A percentile compares a stretch with the other conserved stretches of the same genome.
phyloP scores from a whole-genome alignment of 345 rosid species.

The Eucalyptus sp. region DNA sequence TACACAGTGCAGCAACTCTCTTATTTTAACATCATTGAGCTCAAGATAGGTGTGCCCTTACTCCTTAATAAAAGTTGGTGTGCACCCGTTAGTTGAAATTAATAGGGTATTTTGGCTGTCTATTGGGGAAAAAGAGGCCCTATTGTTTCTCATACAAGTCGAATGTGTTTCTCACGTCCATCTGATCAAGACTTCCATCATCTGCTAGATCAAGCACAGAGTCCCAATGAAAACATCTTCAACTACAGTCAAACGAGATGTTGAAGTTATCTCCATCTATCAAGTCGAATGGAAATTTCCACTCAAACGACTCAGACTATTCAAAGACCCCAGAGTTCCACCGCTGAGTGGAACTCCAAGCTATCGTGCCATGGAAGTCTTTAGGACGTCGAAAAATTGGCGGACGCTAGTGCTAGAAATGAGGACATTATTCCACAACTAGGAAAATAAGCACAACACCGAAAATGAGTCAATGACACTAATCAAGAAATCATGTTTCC shows the following conservation, averaged over 20 bases:
- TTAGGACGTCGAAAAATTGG: too few relatives aligned
- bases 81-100: conserved; percentile 13
- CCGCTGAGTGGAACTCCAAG: too few relatives aligned
- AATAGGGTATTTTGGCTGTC: conserved; percentile 28
- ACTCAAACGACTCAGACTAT: background rate
- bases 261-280: background rate
- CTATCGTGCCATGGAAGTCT: too few relatives aligned
- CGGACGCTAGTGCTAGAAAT: too few relatives aligned
- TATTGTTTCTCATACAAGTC: background rate
- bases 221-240: background rate
- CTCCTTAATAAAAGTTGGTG: background rate
- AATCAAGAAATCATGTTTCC: too few relatives aligned
- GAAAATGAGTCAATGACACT: too few relatives aligned
- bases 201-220: background rate
- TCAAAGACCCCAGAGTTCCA: background rate
- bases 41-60: background rate
- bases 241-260: background rate
- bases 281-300: background rate
- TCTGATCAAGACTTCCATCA: background rate
- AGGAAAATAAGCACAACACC: too few relatives aligned
- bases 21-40: background rate
- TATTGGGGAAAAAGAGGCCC: conserved; percentile 39
- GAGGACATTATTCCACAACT: too few relatives aligned
- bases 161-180: background rate
- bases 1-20: background rate